phyloP scores from a whole-genome alignment of 306 rosid species.

The Pueraria montana region DNA sequence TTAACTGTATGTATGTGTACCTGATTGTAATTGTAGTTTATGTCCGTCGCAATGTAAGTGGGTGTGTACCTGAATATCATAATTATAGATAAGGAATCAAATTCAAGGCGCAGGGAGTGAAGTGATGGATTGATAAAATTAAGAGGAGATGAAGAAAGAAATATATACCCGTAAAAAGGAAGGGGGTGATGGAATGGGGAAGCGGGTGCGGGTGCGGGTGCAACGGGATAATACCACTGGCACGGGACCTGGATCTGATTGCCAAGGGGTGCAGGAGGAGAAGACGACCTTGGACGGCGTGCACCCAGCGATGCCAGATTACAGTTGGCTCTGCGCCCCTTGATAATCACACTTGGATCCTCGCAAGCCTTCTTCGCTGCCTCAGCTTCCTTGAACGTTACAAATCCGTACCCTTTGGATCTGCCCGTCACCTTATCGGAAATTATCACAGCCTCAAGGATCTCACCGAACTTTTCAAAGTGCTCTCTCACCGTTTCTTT shows the following conservation, averaged over 20 bases:
- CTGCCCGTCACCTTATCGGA: constrained; percentile 84
- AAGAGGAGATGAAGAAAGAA: too few relatives aligned
- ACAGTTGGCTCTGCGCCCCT: constrained; percentile 89
- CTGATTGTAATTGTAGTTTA: constrained; percentile 71
- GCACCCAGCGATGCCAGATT: constrained; percentile 89
- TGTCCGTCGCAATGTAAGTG: constrained; percentile 68
- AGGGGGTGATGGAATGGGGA: constrained; percentile 57
- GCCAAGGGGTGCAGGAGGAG: too few relatives aligned
- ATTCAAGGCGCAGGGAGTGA: too few relatives aligned
- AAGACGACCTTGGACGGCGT: constrained; percentile 66
- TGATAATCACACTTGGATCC: constrained; percentile 73
- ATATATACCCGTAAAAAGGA: constrained; percentile 89
- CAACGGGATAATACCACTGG: too few relatives aligned
- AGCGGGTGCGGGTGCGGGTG: constrained; percentile 40
- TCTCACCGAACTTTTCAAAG: constrained; percentile 79
- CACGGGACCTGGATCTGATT: too few relatives aligned
- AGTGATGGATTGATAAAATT: too few relatives aligned
- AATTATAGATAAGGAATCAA: too few relatives aligned
- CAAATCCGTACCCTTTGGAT: constrained; percentile 96
- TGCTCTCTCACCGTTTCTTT: constrained; percentile 75
- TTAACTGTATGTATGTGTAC: too few relatives aligned
- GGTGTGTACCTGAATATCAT: constrained; percentile 77
- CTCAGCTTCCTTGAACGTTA: constrained; percentile 80
- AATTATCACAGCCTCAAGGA: constrained; percentile 88
- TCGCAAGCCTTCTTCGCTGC: constrained; percentile 88